These are phyloP conservation scores for Trichoderma gracile DNA, from an alignment of 2,329 filamentous ascomycete genomes.

Conservation along the genomic window DNA sequence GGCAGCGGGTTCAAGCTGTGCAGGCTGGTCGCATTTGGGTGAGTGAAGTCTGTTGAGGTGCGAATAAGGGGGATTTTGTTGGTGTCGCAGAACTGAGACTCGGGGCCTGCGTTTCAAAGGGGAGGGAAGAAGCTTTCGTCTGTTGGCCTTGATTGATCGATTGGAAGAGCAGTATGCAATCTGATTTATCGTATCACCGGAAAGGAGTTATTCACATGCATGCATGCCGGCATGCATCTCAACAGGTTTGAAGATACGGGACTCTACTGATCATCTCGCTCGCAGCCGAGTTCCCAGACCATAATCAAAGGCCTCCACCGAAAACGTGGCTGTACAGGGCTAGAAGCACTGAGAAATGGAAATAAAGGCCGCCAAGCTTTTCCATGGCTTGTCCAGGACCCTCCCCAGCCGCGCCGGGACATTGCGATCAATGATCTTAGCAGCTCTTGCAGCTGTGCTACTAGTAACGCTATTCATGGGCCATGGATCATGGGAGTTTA, in stretches of 20 bases:
- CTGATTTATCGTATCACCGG: too few species aligned
- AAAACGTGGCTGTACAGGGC: slow-evolving; percentile 26
- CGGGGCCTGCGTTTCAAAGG: neutral
- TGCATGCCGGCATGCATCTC: neutral
- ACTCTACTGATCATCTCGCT: slow-evolving; percentile 16
- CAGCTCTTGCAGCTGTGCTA: neutral
- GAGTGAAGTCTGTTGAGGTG: too few species aligned
- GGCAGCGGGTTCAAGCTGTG: neutral
- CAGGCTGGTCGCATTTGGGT: neutral
- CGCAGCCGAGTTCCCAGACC: neutral
- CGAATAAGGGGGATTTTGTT: neutral
- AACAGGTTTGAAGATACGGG: too few species aligned
- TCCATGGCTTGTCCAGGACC: neutral
- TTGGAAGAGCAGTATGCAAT: too few species aligned
- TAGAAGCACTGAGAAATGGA: slow-evolving; percentile 2
- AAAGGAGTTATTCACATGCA: neutral
- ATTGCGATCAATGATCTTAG: slow-evolving; percentile 7
- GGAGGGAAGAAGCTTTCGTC: neutral
- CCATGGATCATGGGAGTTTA: too few species aligned
- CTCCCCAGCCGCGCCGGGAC: slow-evolving; percentile 17
- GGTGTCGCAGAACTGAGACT: slow-evolving; percentile 8
- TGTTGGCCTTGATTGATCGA: neutral
- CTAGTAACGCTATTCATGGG: too few species aligned
- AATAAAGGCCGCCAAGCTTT: slow-evolving; percentile 23
- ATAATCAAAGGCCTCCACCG: slow-evolving; percentile 18